Percentiles rank a stretch among this genome's conserved stretches.
These are phyloP conservation scores for Botrytis fragariae DNA, from an alignment of 2,329 filamentous ascomycete species.

Conservation along the genomic window DNA sequence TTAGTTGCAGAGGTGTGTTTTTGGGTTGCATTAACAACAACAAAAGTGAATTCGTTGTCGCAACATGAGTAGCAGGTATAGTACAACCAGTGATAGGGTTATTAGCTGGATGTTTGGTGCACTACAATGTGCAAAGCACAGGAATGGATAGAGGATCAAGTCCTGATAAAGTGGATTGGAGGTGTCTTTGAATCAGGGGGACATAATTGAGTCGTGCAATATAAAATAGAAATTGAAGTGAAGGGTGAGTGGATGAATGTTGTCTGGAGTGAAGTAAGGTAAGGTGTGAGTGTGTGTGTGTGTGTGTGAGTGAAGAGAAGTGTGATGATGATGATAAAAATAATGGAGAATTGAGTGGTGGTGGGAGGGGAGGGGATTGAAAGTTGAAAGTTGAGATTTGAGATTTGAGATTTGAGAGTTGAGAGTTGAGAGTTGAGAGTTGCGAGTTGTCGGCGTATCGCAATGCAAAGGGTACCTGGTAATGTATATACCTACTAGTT, in stretches of 20 bases:
- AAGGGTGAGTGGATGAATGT: neutral
- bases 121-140: neutral
- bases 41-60: constrained; percentile 19
- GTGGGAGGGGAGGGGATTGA: neutral
- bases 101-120: neutral
- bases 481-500: neutral
- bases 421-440: no score
- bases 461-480: neutral
- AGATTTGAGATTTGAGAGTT: neutral
- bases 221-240: neutral
- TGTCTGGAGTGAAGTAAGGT: neutral
- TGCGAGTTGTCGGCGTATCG: neutral
- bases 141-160: neutral
- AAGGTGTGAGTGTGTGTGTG: neutral
- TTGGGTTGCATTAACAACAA: constrained; percentile 14
- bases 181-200: constrained; percentile 15
- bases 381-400: neutral
- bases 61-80: constrained; percentile 15
- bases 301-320: neutral
- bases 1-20: neutral
- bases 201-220: constrained; percentile 11
- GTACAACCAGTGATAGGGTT: neutral
- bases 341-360: neutral
- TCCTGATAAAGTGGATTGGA: constrained; percentile 14
- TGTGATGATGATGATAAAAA: neutral